Conservation (phyloP, 768 basidiomycete species). For the Boletus insuetus region DNA sequence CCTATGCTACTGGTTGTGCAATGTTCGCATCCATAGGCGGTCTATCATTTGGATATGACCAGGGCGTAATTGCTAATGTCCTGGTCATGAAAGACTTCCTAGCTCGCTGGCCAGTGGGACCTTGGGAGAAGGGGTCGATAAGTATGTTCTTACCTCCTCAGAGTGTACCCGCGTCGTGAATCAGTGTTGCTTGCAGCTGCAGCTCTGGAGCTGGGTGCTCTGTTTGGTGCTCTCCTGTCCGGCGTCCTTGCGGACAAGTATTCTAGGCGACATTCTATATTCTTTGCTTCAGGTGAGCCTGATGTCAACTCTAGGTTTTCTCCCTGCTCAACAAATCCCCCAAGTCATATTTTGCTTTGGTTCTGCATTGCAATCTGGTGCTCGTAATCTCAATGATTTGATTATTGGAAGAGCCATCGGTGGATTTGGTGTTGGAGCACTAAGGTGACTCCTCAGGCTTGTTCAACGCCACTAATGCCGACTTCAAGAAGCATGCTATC, state of each 20-base stretch:
- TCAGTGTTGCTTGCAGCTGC: constrained; percentile 49
- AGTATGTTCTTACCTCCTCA: constrained; percentile 44
- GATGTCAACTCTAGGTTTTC: neutral
- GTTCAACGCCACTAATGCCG: neutral
- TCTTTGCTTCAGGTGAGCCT: constrained; percentile 60
- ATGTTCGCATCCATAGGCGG: constrained; percentile 77
- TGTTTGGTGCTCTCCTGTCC: constrained; percentile 68
- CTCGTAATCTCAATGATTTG: constrained; percentile 53
- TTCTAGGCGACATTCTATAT: constrained; percentile 66
- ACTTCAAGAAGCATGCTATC: constrained; percentile 60
- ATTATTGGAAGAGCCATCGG: constrained; percentile 72
- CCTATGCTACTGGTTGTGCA: constrained; percentile 63
- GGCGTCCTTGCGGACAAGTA: constrained; percentile 68
- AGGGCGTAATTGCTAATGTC: constrained; percentile 84
- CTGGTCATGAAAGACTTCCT: constrained; percentile 79
- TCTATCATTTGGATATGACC: constrained; percentile 79
- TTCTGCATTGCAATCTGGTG: constrained; percentile 64
- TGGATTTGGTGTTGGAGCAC: constrained; percentile 76
- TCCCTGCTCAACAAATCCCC: neutral
- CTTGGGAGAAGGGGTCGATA: constrained; percentile 74
- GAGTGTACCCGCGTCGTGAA: neutral
- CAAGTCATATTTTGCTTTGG: constrained; percentile 71
- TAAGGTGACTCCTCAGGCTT: constrained; percentile 44
- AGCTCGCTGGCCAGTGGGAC: constrained; percentile 63
- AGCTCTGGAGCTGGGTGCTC: constrained; percentile 71